Evolutionary conservation across 768 basidiomycete genomes (phyloP).

Genomic region (Galerina sulciceps): DNA sequence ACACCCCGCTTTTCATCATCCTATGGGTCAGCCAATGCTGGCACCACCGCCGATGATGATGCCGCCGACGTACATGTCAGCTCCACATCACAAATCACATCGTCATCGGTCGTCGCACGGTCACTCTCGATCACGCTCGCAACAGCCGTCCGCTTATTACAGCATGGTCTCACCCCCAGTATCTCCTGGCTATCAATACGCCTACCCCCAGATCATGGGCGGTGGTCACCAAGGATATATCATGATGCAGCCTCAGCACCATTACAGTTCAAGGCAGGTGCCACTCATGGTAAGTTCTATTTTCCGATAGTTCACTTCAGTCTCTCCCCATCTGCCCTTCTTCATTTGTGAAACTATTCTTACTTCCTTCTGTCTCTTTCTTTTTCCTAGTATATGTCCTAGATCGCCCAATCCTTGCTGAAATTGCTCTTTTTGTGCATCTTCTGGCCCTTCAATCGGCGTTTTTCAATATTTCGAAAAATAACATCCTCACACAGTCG

Average conservation of each 20-base stretch:
- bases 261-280: conserved; percentile 13
- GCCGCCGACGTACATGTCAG: conserved; percentile 18
- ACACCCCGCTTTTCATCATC: conserved; percentile 19
- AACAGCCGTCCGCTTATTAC: conserved; percentile 24
- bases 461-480: conserved; percentile 1
- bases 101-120: conserved; percentile 22
- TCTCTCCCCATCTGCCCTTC: conserved; percentile 2
- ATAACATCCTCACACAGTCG: background rate
- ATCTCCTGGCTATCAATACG: conserved; percentile 25
- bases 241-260: conserved; percentile 24
- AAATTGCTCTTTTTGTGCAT: conserved; percentile 15
- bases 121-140: conserved; percentile 15
- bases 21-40: conserved; percentile 20
- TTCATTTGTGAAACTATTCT: conserved; percentile 1
- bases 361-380: conserved; percentile 5
- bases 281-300: conserved; percentile 28
- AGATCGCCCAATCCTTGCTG: conserved; percentile 5
- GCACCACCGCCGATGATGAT: conserved; percentile 23
- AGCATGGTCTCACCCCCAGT: conserved; percentile 24
- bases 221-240: conserved; percentile 24
- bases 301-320: background rate
- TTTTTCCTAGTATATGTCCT: conserved; percentile 12
- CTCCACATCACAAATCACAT: conserved; percentile 17
- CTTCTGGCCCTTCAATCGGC: background rate
- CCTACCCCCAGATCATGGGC: conserved; percentile 16